A percentile compares a stretch with the other conserved stretches of the same genome.
These are phyloP conservation scores for Taphrina confusa DNA, from an alignment of 1,139 yeast genomes.

Conservation along the genomic window DNA sequence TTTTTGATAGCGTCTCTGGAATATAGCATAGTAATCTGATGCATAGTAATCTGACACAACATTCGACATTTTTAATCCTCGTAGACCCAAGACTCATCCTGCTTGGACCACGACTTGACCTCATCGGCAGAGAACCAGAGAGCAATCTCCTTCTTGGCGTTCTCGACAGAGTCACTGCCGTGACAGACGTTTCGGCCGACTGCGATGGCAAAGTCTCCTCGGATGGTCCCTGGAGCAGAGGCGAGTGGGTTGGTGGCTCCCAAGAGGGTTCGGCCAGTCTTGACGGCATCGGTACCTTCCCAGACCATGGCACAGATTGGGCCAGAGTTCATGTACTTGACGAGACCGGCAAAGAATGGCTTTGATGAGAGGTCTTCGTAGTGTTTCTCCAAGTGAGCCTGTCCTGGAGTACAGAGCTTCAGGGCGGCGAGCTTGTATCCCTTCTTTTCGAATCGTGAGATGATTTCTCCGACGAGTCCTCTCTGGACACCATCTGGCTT, in stretches of 20 bases:
- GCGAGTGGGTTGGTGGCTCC: slow-evolving; percentile 99
- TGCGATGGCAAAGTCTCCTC: slow-evolving; percentile 85
- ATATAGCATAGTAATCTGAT: too few relatives aligned
- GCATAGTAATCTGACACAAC: too few relatives aligned
- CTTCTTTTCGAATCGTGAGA: slow-evolving; percentile 85
- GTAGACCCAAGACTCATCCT: slow-evolving; percentile 31
- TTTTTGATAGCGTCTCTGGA: too few relatives aligned
- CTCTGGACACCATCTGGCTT: slow-evolving; percentile 99
- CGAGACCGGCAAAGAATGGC: slow-evolving; percentile 54
- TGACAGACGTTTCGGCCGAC: slow-evolving; percentile 99
- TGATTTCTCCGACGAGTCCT: slow-evolving; percentile 75
- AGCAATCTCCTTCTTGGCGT: slow-evolving; percentile 91
- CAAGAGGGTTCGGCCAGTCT: slow-evolving; percentile 92
- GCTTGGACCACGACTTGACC: slow-evolving; percentile 61
- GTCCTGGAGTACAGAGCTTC: slow-evolving; percentile 86
- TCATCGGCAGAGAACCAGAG: slow-evolving; percentile 99
- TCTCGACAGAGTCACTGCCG: slow-evolving; percentile 99
- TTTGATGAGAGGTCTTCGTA: slow-evolving; percentile 44
- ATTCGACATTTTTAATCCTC: slow-evolving; percentile 17
- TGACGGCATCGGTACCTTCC: slow-evolving; percentile 99
- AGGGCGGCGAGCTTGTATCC: slow-evolving; percentile 89
- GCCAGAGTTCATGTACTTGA: slow-evolving; percentile 96
- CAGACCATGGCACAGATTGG: slow-evolving; percentile 99
- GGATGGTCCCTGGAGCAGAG: slow-evolving; percentile 99
- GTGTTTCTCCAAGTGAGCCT: slow-evolving; percentile 85